Evolutionary conservation across 805 yeast genomes (phyloP).

Genomic region (Brettanomyces custersianus): DNA sequence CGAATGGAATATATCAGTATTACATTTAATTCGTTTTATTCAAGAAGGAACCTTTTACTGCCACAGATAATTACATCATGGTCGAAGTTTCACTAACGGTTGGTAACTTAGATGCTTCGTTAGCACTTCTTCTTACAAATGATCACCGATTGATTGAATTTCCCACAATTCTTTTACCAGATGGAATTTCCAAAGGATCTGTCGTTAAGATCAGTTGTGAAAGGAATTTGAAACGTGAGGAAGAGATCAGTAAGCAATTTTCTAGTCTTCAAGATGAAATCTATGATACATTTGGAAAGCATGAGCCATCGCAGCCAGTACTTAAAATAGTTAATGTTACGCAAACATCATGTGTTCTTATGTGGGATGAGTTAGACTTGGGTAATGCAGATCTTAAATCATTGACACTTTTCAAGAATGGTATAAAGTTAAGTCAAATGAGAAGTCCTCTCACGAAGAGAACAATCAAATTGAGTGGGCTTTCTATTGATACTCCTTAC

Average conservation of each 20-base stretch:
- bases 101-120: conserved; percentile 90
- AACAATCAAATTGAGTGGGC: conserved; percentile 82
- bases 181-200: conserved; percentile 86
- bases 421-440: conserved; percentile 64
- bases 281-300: conserved; percentile 59
- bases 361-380: conserved; percentile 81
- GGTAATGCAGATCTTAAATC: conserved; percentile 78
- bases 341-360: conserved; percentile 89
- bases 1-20: too few species aligned
- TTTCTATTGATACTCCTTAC: conserved; percentile 78
- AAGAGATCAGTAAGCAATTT: conserved; percentile 49
- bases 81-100: conserved; percentile 91
- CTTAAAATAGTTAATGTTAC: conserved; percentile 70
- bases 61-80: too few species aligned
- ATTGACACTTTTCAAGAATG: conserved; percentile 68
- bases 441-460: conserved; percentile 75
- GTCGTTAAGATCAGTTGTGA: conserved; percentile 81
- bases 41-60: not conserved
- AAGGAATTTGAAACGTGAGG: conserved; percentile 61
- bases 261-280: conserved; percentile 65
- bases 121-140: conserved; percentile 81
- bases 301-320: conserved; percentile 63
- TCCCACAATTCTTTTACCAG: conserved; percentile 89
- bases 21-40: too few species aligned
- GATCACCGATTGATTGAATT: conserved; percentile 91